phyloP scores from a whole-genome alignment of 805 yeast genomes.

The Isabelozyma heimii region DNA sequence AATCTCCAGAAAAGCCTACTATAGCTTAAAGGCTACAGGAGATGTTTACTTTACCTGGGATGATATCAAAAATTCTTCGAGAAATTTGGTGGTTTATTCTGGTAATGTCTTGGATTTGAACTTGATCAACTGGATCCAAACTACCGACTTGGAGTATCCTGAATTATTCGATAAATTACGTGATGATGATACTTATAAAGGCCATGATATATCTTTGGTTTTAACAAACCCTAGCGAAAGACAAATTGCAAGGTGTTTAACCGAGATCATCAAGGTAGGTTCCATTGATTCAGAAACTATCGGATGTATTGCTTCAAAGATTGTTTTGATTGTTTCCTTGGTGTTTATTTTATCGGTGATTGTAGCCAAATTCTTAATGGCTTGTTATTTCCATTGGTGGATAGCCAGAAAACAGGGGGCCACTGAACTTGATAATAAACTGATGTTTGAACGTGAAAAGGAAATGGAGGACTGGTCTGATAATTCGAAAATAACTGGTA shows the following conservation, averaged over 20 bases:
- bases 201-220: slow-evolving; percentile 78
- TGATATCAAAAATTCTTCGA: slow-evolving; percentile 62
- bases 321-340: slow-evolving; percentile 78
- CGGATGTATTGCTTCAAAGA: slow-evolving; percentile 89
- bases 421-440: slow-evolving; percentile 52
- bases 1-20: slow-evolving; percentile 66
- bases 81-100: slow-evolving; percentile 83
- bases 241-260: slow-evolving; percentile 73
- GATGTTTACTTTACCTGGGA: slow-evolving; percentile 91
- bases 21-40: slow-evolving; percentile 56
- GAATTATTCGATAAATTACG: slow-evolving; percentile 62
- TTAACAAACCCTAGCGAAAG: slow-evolving; percentile 66
- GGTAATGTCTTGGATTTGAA: slow-evolving; percentile 86
- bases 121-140: slow-evolving; percentile 71
- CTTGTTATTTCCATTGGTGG: slow-evolving; percentile 87
- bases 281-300: slow-evolving; percentile 82
- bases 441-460: slow-evolving; percentile 60
- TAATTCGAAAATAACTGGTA: slow-evolving; percentile 47
- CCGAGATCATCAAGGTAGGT: slow-evolving; percentile 87
- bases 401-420: slow-evolving; percentile 78
- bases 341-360: slow-evolving; percentile 84
- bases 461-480: slow-evolving; percentile 86
- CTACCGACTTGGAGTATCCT: slow-evolving; percentile 71
- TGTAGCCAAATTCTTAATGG: slow-evolving; percentile 71
- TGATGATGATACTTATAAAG: slow-evolving; percentile 53